Evolutionary conservation across 352 stramenopile species (phyloP).

Genomic region (Nothophytophthora sp.): DNA sequence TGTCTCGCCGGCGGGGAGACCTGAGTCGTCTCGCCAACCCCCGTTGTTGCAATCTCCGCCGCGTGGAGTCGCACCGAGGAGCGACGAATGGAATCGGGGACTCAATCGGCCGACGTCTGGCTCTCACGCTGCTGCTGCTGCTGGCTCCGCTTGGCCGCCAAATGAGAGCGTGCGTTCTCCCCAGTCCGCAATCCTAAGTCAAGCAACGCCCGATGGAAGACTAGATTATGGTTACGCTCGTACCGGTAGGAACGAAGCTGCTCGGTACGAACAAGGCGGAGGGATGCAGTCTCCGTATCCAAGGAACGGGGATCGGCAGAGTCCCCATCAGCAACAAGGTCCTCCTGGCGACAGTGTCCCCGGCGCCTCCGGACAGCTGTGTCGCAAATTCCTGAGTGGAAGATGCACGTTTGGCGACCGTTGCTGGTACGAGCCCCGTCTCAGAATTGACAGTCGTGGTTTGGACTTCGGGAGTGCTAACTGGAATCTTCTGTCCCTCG

Average conservation of each 20-base stretch:
- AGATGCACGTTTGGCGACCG: constrained; percentile 78
- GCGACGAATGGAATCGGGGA: constrained; percentile 33
- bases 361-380: constrained; percentile 59
- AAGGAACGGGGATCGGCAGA: constrained; percentile 28
- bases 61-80: constrained; percentile 11
- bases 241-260: constrained; percentile 22
- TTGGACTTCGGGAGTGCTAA: too few relatives aligned
- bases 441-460: constrained; percentile 12
- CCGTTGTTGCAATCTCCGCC: constrained; percentile 26
- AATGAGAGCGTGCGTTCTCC: constrained; percentile 22
- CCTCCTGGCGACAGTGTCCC: constrained; percentile 31
- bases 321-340: constrained; percentile 6
- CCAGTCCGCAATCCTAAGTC: constrained; percentile 14
- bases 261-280: constrained; percentile 16
- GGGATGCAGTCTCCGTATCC: constrained; percentile 27
- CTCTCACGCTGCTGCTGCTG: constrained; percentile 24
- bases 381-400: constrained; percentile 70
- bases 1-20: constrained; percentile 8
- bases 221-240: neutral
- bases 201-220: too few relatives aligned
- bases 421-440: constrained; percentile 67
- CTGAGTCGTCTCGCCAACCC: constrained; percentile 18
- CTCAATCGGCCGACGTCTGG: constrained; percentile 6
- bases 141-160: constrained; percentile 21
- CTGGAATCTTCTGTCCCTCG: neutral